Base-by-base conservation (phyloP, 2,329 filamentous ascomycete genomes). In the Pseudogymnoascus sp. region DNA sequence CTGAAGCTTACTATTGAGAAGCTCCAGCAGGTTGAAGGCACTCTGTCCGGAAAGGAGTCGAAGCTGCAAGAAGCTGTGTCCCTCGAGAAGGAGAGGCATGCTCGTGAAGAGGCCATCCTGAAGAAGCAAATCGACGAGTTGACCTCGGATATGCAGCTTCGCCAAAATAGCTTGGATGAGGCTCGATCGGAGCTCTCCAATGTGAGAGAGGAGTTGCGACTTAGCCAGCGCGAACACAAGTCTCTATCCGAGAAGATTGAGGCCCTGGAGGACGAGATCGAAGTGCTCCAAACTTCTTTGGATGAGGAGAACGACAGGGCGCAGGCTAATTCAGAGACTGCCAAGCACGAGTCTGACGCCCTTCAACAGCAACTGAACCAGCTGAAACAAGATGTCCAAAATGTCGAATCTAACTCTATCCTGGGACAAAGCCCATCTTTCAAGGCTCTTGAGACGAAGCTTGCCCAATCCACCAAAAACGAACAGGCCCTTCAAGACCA, bases 121-220 rank as follows among this genome's bases (percentile, higher is more conserved):
- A 83, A 79, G 64, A 81, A 83, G n/a, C 89, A 94, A 71, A 84
- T 96, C 60, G 83, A 88, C 55, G 87, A 88, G 59, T 78, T 94
- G 8, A 87, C 88, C 69, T 81, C 85, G 58, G 89, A 91, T 63
- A 79, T 94, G 10, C 81, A 87, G 62, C 78, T 82, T 29, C 85
- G 87, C 65, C 84, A 88, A 69, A 76, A 80, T n/a, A 78, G 84
- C 45, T 73, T 90, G 5, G 87, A 87, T 15, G 82, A 83, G 59
- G 77, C 88, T 27, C 83, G 87, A 60, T 81, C 79, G 60, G 88
- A 92, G 68, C 75, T 92, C 3, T 83, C 87, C 1, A 75, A 78
- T 6, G 81, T 86, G 7, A 84, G 83, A 61, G 88, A 92, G 65
- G 86, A 91, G 62, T 79, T 92, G 7, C 83, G 88, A n/a, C 78